Evolutionary conservation across 2,329 filamentous ascomycete species (phyloP), one percentile per base, ranked within the genome.

Genomic region (Ceratocystis harringtonii): DNA sequence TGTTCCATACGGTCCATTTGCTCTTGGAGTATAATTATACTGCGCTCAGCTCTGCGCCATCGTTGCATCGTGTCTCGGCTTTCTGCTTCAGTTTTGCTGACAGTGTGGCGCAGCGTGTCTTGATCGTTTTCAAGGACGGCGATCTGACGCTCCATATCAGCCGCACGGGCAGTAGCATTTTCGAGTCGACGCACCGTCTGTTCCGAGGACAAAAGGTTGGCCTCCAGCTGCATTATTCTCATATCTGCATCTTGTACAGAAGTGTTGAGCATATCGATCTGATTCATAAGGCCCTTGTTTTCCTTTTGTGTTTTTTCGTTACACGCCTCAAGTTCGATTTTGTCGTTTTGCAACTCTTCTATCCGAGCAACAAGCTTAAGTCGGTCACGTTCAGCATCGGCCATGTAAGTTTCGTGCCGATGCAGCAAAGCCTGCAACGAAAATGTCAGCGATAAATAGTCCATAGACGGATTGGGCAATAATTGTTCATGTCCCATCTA

Each of bases 331-430:
- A 95, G 82, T 68, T 83, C 78, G 71, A 78, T 80, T 76, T 95
- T 96, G 70, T 85, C 83, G 71, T 76, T 76, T 76, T 95, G 90
- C 63, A 99, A 80, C 69, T 81, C 81, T 70, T 88, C 86, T 73
- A 96, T 91, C 68, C 83, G 88, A 60, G 78, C 75, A 57, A 83
- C 81, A 76, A 96, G 84, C 68, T 86, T 83, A 68, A 80, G 78
- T 68, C 92, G 88, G 74, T 96, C 91, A 70, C 85, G 84, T 78
- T 96, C 91, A 67, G 92, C 90, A 74, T 96, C 90, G 70, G 87
- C 87, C 81, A 96, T 92, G 76, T 95, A 96, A 67, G 89, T 85
- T 79, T 97, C 92, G 82, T 99, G 92, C 71, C 92, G 88, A 69
- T 88, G 85, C 52, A 99, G 84, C 66, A 99, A 81, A 68, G 91